Evolutionary conservation across 2,329 filamentous ascomycete species (phyloP).

Genomic region (Xylaria sp.): DNA sequence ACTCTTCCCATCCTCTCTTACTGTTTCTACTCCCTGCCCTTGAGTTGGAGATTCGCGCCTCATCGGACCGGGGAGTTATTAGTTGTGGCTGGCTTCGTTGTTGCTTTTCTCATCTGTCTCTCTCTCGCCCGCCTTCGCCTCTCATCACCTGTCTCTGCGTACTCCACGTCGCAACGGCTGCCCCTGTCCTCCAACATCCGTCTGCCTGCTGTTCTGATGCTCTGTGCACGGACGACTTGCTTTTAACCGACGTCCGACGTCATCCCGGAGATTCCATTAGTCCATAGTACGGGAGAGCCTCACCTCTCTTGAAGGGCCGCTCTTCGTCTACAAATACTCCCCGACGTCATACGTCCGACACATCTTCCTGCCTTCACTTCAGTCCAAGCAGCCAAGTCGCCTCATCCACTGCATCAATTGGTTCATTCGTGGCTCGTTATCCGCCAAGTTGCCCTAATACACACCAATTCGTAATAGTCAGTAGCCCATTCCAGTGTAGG

Average conservation of each 20-base stretch:
- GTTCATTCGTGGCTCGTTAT: constrained; percentile 12
- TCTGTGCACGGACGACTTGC: constrained; percentile 18
- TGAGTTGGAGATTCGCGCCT: neutral
- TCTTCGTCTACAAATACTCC: constrained; percentile 15
- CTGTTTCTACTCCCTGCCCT: constrained; percentile 5
- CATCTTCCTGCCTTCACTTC: constrained; percentile 3
- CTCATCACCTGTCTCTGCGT: neutral
- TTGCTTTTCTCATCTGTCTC: constrained; percentile 5
- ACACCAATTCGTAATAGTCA: constrained; percentile 15
- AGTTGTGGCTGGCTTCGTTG: constrained; percentile 16
- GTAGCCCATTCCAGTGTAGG: constrained; percentile 10
- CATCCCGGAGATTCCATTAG: constrained; percentile 20
- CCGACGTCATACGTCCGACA: constrained; percentile 30
- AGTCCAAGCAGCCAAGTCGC: neutral
- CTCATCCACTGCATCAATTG: neutral
- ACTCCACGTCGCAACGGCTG: constrained; percentile 3
- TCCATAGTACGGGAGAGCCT: constrained; percentile 24
- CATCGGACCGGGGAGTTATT: neutral
- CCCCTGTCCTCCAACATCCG: constrained; percentile 8
- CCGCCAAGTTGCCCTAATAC: constrained; percentile 14
- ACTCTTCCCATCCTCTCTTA: constrained; percentile 6
- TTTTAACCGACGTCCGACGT: constrained; percentile 19
- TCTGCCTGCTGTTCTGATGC: constrained; percentile 9
- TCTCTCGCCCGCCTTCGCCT: constrained; percentile 3
- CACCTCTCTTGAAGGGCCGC: constrained; percentile 19